Conservation (phyloP, 1,284 basidiomycete genomes). For the Microbotryomycetes sp. region DNA sequence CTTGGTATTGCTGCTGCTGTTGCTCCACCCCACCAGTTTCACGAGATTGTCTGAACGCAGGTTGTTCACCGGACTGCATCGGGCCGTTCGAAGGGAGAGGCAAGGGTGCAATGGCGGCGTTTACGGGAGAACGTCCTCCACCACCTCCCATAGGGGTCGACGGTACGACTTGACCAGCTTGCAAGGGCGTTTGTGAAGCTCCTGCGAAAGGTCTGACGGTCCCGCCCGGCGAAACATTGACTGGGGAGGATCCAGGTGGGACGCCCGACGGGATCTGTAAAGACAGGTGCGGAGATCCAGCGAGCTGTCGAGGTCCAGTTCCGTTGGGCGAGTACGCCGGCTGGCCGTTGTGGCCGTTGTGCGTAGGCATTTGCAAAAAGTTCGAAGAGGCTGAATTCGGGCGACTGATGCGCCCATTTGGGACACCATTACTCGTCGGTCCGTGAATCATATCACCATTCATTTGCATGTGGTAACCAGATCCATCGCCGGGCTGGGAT, state of each 20-base stretch:
- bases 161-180: neutral
- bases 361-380: neutral
- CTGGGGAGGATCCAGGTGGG: neutral
- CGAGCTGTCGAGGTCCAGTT: neutral
- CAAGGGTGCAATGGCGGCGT: neutral
- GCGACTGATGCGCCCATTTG: neutral
- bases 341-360: neutral
- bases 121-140: neutral
- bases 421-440: neutral
- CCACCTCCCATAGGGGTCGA: neutral
- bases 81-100: neutral
- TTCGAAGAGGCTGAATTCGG: neutral
- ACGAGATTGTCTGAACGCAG: neutral
- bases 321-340: neutral
- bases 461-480: neutral
- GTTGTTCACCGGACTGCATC: neutral
- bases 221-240: neutral
- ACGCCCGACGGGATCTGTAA: neutral
- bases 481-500: neutral
- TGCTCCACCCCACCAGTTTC: too few relatives aligned
- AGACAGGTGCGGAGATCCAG: neutral
- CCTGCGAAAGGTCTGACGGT: neutral
- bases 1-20: neutral
- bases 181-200: neutral
- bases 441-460: constrained; percentile 1